Evolutionary conservation across 176 grass and related monocot genomes (phyloP), one percentile per base, ranked within the genome.

Genomic region (Coix lacrymajobi): DNA sequence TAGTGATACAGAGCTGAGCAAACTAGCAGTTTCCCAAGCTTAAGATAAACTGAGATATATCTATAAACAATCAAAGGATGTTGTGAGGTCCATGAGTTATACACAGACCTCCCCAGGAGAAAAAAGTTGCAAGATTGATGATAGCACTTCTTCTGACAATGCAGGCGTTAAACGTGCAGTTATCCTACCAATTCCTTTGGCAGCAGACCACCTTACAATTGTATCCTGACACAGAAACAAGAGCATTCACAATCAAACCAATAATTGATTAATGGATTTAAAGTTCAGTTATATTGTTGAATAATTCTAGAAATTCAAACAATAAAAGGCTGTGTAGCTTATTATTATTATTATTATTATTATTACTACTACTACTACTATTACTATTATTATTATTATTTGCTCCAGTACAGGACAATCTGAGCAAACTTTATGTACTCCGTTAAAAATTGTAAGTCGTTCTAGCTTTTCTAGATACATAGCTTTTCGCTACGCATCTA

Each of bases 171-270:
- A 90, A 81, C 87, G 80, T 88, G 96, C 91, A 88, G 96, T 98
- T 90, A 98, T 93, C 67, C 96, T 88, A 31, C 96, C 96, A 65
- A 95, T 73, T 88, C 96, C 92, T 95, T 98, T 98, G 69, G 96
- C 92, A 80, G 96, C 87, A 85, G 93, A 98, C 96, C 96, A 98
- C 73, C 96, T 89, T 64, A 98, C 96, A 87, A 95, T 93, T 41
- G 96, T 98, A 56, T 95, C 92, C 96, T 98, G 85, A 88, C 44
- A 88, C n/a, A 84, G 37, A 75, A 76, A 32, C 22, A 86, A 16
- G 82, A 87, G 64, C 28, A 62, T 66, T 74, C n/a, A n/a, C 12
- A 40, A 83, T 83, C 39, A 62, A 83, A 63, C 43, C 29, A 63
- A 26, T 28, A 46, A 25, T 9, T 44, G 12, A 11, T 72, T 39